A percentile compares a stretch with the other conserved stretches of the same genome.
Conservation (phyloP, 768 basidiomycete genomes). For the Phlegmacium glaucopus region DNA sequence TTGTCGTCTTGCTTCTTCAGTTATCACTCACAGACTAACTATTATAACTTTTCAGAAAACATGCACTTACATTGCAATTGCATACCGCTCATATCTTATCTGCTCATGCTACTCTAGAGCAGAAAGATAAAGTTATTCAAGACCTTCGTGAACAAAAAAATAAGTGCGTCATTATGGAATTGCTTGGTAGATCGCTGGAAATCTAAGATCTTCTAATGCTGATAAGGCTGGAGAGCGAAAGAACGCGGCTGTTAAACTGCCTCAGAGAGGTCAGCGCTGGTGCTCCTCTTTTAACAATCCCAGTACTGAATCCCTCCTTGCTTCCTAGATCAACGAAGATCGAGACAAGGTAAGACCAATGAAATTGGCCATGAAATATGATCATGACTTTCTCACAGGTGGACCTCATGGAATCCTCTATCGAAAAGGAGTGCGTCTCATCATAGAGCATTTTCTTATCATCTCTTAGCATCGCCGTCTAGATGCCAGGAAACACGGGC, state of each 20-base stretch:
- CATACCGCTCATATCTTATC: conserved; percentile 87
- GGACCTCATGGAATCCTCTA: conserved; percentile 63
- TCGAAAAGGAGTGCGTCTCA: conserved; percentile 61
- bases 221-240: conserved; percentile 70
- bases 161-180: conserved; percentile 44
- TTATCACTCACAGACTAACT: neutral
- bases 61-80: conserved; percentile 77
- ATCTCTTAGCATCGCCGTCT: conserved; percentile 3
- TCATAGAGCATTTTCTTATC: conserved; percentile 4
- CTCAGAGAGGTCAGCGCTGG: conserved; percentile 56
- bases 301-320: conserved; percentile 29
- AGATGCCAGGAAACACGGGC: conserved; percentile 66
- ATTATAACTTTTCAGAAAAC: conserved; percentile 50
- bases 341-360: conserved; percentile 55
- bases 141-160: conserved; percentile 84
- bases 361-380: neutral
- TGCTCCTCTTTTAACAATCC: neutral
- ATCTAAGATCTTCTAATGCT: neutral
- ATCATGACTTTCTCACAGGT: conserved; percentile 34
- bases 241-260: conserved; percentile 61
- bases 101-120: conserved; percentile 74
- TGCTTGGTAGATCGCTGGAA: neutral
- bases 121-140: conserved; percentile 75
- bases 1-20: too few relatives aligned
- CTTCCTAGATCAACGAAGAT: conserved; percentile 69